Base-by-base conservation (phyloP, 2,329 filamentous ascomycete genomes). In the Capronia epimyces region DNA sequence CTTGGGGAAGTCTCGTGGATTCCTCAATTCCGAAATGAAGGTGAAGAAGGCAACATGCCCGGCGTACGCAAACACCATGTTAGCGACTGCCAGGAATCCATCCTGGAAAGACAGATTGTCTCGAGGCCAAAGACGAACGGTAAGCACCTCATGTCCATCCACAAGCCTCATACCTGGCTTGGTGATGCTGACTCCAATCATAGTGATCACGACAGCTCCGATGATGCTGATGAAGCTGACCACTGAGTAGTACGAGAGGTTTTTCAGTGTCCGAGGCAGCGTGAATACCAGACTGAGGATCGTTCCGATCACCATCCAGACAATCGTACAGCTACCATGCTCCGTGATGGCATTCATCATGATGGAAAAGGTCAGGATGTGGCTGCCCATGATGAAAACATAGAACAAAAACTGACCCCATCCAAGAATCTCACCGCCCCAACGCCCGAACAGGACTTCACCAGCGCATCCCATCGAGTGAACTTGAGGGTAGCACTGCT, bases 21-120 rank as follows among this genome's bases (percentile, higher is more conserved):
- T 71, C 62, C 77, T 75, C 63, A 87, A 72, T 65, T 87, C 84
- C 37, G 76, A 73, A 60, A 84, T 80, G 63, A 87, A 77, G 55
- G 73, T 75, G 66, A 86, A 86, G 68, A 86, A 86, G 55, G 80
- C 81, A 13, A 82, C 79, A 62, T 84, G 81, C 67, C 59, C 62
- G 67, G 81, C 75, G 70, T 84, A 89, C 49, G 85, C 83, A 54
- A 88, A 81, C 54, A 86, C 75, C 49, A 89, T 87, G 70, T 87
- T 87, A 62, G 73, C 75, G 43, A 85, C 74, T 7, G 80, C 76
- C 13, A 80, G 73, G 62, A 86, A 83, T 20, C 72, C 80, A 37
- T 78, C 71, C 41, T 73, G 70, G 32, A 85, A 72, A 34, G 67
- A 68, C 1, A 79, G 65, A 3, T 72, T 60, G 9, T 67, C 65